Evolutionary conservation across 371 early-diverging fungal species (phyloP).

Genomic region (Mucor piriformis): DNA sequence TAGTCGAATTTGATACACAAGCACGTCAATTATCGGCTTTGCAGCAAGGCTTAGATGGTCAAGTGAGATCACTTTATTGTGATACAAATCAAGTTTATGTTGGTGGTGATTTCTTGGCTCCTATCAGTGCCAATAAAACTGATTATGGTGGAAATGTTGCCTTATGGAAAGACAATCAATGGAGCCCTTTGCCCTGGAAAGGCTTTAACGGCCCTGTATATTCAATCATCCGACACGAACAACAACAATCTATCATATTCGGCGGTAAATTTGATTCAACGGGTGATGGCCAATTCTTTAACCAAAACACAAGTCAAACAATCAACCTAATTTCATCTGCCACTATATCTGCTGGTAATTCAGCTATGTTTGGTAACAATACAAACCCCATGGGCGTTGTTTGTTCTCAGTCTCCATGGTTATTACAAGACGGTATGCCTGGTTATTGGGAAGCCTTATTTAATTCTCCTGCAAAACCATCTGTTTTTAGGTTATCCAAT

Average conservation of each 20-base stretch:
- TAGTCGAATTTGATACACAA: conserved; percentile 53
- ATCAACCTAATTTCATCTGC: conserved; percentile 37
- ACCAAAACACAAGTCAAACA: conserved; percentile 34
- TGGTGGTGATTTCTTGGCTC: conserved; percentile 56
- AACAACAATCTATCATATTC: conserved; percentile 37
- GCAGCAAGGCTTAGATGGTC: conserved; percentile 68
- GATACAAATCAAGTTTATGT: conserved; percentile 44
- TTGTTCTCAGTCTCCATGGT: conserved; percentile 54
- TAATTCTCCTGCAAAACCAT: conserved; percentile 58
- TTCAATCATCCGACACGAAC: conserved; percentile 32
- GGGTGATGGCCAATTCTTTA: conserved; percentile 40
- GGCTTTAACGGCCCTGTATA: conserved; percentile 55
- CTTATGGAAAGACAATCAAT: conserved; percentile 48
- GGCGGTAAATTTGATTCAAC: conserved; percentile 51
- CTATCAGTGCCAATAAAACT: conserved; percentile 23
- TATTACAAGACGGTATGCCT: conserved; percentile 69
- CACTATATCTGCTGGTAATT: conserved; percentile 52
- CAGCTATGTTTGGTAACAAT: conserved; percentile 25
- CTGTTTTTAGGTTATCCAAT: conserved; percentile 68
- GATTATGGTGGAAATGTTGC: conserved; percentile 53
- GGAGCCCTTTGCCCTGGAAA: conserved; percentile 59
- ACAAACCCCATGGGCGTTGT: conserved; percentile 38
- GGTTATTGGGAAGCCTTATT: conserved; percentile 75
- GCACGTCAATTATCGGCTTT: conserved; percentile 47
- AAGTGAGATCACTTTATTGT: conserved; percentile 66